These are phyloP conservation scores for Blastomyces percursus DNA, from an alignment of 2,329 filamentous ascomycete species.

Conservation along the genomic window DNA sequence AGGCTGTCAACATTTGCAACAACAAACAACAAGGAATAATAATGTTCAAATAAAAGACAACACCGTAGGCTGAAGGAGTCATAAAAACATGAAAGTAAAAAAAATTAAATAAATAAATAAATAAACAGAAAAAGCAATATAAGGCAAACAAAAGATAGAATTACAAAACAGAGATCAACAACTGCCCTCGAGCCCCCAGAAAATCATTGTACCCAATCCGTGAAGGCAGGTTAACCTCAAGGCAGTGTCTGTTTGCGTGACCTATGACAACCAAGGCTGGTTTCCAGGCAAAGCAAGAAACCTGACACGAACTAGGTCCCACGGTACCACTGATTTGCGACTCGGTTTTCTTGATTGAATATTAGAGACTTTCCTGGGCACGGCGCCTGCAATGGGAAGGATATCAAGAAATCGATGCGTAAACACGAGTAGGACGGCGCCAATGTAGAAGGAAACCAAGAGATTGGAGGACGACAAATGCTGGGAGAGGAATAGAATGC, in stretches of 20 bases:
- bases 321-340: slow-evolving; percentile 2
- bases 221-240: background rate
- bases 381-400: background rate
- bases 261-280: background rate
- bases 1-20: slow-evolving; percentile 4
- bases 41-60: background rate
- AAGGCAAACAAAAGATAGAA: slow-evolving; percentile 2
- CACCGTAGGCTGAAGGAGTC: background rate
- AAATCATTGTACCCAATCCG: background rate
- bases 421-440: background rate
- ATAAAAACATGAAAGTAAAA: background rate
- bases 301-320: background rate
- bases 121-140: background rate
- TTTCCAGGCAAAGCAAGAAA: background rate
- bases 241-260: slow-evolving; percentile 1
- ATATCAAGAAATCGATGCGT: slow-evolving; percentile 3
- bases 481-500: no score
- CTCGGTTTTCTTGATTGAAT: background rate
- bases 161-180: slow-evolving; percentile 1
- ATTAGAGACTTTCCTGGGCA: background rate
- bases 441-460: background rate
- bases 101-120: background rate
- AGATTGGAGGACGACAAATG: background rate
- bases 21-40: background rate
- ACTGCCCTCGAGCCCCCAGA: background rate